Conservation (phyloP, 768 basidiomycete species). For the Auricularia sp. region DNA sequence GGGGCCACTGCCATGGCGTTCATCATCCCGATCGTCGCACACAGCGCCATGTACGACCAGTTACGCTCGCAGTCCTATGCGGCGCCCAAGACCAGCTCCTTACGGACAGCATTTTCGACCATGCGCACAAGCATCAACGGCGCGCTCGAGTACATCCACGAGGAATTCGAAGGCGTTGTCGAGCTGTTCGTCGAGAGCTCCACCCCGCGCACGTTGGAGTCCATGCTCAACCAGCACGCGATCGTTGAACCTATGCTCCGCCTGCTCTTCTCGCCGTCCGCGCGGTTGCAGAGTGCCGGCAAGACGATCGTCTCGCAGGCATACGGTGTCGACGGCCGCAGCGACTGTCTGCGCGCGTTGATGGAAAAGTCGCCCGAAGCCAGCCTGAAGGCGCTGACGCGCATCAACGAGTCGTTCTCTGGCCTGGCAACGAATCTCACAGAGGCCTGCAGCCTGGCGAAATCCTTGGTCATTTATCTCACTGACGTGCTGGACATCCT, state of each 20-base stretch:
- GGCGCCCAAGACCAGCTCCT: conserved; percentile 24
- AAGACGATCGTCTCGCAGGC: conserved; percentile 76
- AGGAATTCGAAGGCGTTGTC: conserved; percentile 52
- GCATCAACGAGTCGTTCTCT: conserved; percentile 58
- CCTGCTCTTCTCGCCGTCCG: conserved; percentile 75
- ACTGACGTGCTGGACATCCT: conserved; percentile 88
- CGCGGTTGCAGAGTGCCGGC: conserved; percentile 60
- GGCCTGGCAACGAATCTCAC: conserved; percentile 51
- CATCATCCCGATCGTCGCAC: conserved; percentile 48
- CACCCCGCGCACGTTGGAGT: conserved; percentile 40
- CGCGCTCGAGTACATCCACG: conserved; percentile 44
- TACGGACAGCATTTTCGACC: conserved; percentile 10
- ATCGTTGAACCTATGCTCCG: conserved; percentile 50
- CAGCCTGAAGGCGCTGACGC: conserved; percentile 59
- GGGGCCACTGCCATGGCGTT: conserved; percentile 40
- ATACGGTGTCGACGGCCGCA: conserved; percentile 74
- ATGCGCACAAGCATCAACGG: conserved; percentile 51
- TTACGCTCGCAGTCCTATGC: conserved; percentile 41
- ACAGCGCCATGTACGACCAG: conserved; percentile 55
- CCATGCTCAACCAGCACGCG: conserved; percentile 45
- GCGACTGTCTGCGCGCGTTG: conserved; percentile 77
- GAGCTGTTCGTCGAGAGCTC: conserved; percentile 52
- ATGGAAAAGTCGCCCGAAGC: conserved; percentile 55
- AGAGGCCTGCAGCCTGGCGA: conserved; percentile 84
- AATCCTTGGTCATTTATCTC: conserved; percentile 82